Evolutionary conservation across 2,329 filamentous ascomycete species (phyloP).

Genomic region (Neonectria hederae): DNA sequence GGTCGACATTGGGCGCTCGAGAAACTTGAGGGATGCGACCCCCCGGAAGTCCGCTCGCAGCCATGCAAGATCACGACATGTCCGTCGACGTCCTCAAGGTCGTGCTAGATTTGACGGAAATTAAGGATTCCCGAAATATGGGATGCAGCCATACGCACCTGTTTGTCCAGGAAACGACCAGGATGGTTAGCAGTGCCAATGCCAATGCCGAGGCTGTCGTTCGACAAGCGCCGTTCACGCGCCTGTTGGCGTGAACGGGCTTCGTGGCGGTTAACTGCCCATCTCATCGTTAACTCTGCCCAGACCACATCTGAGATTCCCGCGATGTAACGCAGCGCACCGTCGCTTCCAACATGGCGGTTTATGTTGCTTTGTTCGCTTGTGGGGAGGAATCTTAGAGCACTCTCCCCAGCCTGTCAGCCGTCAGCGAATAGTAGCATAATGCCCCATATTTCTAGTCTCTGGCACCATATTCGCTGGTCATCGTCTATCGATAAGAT

Average conservation of each 20-base stretch:
- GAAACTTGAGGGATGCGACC: not conserved
- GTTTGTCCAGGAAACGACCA: not conserved
- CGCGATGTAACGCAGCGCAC: not conserved
- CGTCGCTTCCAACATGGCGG: constrained; percentile 1
- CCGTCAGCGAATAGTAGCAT: too few relatives aligned
- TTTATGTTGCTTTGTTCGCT: constrained; percentile 12
- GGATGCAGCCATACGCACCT: not conserved
- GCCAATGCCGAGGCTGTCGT: not conserved
- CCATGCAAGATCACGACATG: constrained; percentile 8
- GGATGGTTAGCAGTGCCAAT: not conserved
- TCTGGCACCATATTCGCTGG: too few relatives aligned
- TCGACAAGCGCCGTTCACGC: not conserved
- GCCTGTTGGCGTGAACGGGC: not conserved
- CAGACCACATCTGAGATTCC: not conserved
- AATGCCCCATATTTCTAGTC: not conserved
- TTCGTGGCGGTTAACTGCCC: not conserved
- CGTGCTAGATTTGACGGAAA: constrained; percentile 10
- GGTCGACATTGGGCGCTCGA: constrained; percentile 1
- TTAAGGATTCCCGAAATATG: not conserved
- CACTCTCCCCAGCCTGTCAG: not conserved
- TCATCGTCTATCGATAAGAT: constrained; percentile 37
- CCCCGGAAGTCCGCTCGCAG: not conserved
- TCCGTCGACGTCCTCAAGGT: constrained; percentile 4
- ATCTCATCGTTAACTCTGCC: constrained; percentile 1
- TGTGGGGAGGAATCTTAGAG: constrained; percentile 13